Conservation (phyloP, 176 grass and related monocot genomes). For the Oryza meyeriana region DNA sequence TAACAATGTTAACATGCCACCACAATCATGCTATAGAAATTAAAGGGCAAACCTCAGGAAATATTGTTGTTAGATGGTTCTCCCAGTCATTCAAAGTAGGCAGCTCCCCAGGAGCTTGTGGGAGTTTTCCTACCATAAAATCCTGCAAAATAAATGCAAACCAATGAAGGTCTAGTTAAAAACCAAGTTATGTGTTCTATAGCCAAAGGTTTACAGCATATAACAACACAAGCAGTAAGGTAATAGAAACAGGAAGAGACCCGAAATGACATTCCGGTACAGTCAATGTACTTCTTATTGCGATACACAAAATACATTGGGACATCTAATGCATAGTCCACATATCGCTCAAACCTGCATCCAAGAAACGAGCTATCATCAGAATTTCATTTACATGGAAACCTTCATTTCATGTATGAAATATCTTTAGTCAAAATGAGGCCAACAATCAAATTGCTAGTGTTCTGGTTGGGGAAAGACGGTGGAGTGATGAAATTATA, state of each 20-base stretch:
- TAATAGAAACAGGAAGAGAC: conserved; percentile 49
- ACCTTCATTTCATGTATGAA: conserved; percentile 12
- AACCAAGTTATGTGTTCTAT: not conserved
- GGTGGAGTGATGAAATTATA: not conserved
- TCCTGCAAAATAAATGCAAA: conserved; percentile 54
- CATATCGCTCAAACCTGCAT: conserved; percentile 88
- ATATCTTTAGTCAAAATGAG: conserved; percentile 5
- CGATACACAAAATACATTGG: conserved; percentile 99
- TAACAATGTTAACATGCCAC: conserved; percentile 2
- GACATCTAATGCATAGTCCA: conserved; percentile 92
- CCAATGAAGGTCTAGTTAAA: conserved; percentile 10
- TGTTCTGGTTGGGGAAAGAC: not conserved
- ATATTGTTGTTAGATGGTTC: conserved; percentile 99
- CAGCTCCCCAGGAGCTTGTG: conserved; percentile 73
- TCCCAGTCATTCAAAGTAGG: conserved; percentile 98
- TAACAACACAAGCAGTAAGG: not conserved
- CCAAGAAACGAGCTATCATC: conserved; percentile 23
- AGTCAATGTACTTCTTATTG: conserved; percentile 92
- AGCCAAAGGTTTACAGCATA: conserved; percentile 11
- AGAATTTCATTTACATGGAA: conserved; percentile 29
- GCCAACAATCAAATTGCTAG: conserved; percentile 9
- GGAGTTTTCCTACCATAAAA: conserved; percentile 96
- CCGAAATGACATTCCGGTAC: conserved; percentile 94
- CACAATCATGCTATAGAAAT: not conserved
- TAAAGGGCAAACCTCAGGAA: conserved; percentile 71